Conservation (phyloP, 768 basidiomycete genomes). For the Termitomyces sp. region DNA sequence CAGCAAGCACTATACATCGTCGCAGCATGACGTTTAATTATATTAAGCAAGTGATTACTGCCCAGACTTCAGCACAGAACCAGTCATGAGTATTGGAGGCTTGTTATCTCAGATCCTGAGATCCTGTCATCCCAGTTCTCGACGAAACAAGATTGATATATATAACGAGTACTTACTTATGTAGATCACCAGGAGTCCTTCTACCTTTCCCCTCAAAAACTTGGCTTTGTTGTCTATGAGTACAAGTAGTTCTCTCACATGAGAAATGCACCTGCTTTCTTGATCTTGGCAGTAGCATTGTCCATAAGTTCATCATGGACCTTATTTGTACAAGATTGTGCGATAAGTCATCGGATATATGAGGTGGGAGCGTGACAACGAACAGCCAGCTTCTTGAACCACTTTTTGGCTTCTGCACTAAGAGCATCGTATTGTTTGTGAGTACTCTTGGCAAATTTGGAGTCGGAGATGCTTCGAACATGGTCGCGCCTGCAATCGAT, state of each 20-base stretch:
- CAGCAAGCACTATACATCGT: constrained; percentile 56
- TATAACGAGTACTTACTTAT: constrained; percentile 51
- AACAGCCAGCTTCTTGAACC: constrained; percentile 84
- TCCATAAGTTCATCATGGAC: constrained; percentile 66
- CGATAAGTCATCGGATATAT: not conserved
- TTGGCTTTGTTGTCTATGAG: constrained; percentile 40
- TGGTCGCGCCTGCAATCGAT: constrained; percentile 52
- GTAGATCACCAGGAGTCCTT: constrained; percentile 63
- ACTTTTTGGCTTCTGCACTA: constrained; percentile 70
- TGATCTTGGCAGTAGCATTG: constrained; percentile 64
- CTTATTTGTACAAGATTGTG: constrained; percentile 55
- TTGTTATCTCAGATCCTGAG: constrained; percentile 73
- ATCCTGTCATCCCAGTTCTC: too few species aligned
- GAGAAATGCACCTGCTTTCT: constrained; percentile 58
- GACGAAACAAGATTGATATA: constrained; percentile 70
- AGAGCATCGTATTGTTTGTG: constrained; percentile 44
- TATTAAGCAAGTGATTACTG: constrained; percentile 61
- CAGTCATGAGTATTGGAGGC: constrained; percentile 16
- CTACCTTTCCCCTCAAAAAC: constrained; percentile 55
- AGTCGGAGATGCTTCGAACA: constrained; percentile 68
- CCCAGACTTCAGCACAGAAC: not conserved
- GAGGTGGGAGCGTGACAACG: not conserved
- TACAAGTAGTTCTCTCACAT: not conserved
- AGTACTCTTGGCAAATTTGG: constrained; percentile 67
- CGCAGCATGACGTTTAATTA: constrained; percentile 46